Base-by-base conservation (phyloP, 2,329 filamentous ascomycete species). In the Claviceps monticola region DNA sequence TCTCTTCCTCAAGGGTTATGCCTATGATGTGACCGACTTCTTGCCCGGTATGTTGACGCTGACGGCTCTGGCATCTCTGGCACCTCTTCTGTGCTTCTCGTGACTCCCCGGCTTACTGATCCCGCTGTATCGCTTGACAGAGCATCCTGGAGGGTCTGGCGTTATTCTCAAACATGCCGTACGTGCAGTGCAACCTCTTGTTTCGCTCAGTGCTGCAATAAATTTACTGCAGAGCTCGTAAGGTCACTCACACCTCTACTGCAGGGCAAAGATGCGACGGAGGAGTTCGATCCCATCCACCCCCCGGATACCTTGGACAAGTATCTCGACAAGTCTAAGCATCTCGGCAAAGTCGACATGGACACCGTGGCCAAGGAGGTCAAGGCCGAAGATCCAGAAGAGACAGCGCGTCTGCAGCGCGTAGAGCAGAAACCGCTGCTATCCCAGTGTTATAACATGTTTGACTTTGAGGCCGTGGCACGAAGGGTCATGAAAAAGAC, bases 381-480 rank as follows among this genome's bases (percentile, higher is more conserved):
- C 56, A 86, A 84, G 1, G 82, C 85, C 47, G 87, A 91, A 9
- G 68, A 71, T 46, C 71, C 74, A 1, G 74, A 79, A 67, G 74
- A 76, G 61, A 64, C 62, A 36, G 86, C 80, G 53, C 78, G 91
- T 52, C 82, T 85, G 68, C 77, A 90, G 65, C 81, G 87, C 52
- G 79, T 89, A 53, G 73, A 77, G 59, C 72, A 76, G 54, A 94
- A 89, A 81, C 90, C 90, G 0, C 73, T 82, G 46, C 72, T 96
- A 54, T 83, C 86, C 58, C 86, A 94, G 66, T 95, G 89, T 73
- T 95, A 90, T 69, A 96, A 96, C 66, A 71, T 96, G 55, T 80
- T 93, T 71, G 93, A 98, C 70, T 98, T 98, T 66, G 93, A 98
- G 74, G 82, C 88, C 3, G 91, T 97, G 38, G 93, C 93, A 5